Percentiles rank a stretch among this genome's conserved stretches.
phyloP scores from a whole-genome alignment of 2,329 filamentous ascomycete species.

The Metarhizium anisopliae region DNA sequence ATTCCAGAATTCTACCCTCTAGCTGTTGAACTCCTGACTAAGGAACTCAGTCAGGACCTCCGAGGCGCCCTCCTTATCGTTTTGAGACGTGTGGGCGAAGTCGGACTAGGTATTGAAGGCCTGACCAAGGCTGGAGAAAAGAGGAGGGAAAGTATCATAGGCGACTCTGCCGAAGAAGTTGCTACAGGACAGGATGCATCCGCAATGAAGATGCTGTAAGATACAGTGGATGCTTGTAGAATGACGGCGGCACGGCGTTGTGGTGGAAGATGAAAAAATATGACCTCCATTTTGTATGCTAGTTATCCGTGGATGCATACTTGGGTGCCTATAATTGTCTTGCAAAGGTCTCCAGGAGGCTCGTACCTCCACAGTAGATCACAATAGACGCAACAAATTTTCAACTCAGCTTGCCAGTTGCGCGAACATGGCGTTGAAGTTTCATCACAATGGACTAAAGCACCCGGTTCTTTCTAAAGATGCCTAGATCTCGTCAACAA shows the following conservation, averaged over 20 bases:
- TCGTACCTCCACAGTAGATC: too few species aligned
- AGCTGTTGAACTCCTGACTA: constrained; percentile 69
- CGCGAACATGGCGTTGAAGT: background rate
- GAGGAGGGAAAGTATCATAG: constrained; percentile 33
- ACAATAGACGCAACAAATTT: background rate
- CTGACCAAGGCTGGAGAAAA: constrained; percentile 28
- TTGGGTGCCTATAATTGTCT: background rate
- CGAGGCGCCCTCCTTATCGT: constrained; percentile 69
- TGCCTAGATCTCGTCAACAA: too few species aligned
- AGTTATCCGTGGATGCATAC: background rate
- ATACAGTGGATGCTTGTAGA: constrained; percentile 1
- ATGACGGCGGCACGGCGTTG: constrained; percentile 17
- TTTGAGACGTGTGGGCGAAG: constrained; percentile 75
- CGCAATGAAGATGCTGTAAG: constrained; percentile 26
- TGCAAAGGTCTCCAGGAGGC: too few species aligned
- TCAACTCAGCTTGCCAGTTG: background rate
- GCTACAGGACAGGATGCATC: constrained; percentile 22
- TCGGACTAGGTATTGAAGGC: constrained; percentile 48
- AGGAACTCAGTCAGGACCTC: constrained; percentile 74
- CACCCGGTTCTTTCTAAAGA: background rate
- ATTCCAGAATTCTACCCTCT: constrained; percentile 80
- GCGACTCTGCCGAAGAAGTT: constrained; percentile 20
- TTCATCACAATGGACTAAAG: background rate
- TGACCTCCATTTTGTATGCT: constrained; percentile 7
- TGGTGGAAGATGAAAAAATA: constrained; percentile 17